These are phyloP conservation scores for Teunomyces lycoperdinae DNA, from an alignment of 805 yeast species.

Conservation along the genomic window DNA sequence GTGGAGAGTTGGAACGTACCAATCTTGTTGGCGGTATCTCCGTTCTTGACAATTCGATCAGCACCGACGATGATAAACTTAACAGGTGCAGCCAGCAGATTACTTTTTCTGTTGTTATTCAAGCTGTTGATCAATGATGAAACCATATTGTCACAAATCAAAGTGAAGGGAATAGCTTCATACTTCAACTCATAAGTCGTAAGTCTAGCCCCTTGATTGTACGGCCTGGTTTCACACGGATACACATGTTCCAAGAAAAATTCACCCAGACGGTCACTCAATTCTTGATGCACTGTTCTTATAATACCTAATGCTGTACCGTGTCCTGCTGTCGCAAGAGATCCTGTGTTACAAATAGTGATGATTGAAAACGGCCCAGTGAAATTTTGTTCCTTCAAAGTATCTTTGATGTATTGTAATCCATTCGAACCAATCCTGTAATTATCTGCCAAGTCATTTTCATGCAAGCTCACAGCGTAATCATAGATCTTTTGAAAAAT, in stretches of 20 bases:
- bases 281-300: conserved; percentile 58
- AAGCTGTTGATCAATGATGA: conserved; percentile 62
- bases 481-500: conserved; percentile 33
- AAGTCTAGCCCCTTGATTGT: conserved; percentile 91
- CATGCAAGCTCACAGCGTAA: conserved; percentile 57
- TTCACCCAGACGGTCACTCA: conserved; percentile 9
- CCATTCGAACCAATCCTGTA: conserved; percentile 79
- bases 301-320: conserved; percentile 96
- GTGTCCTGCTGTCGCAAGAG: conserved; percentile 94
- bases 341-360: conserved; percentile 95
- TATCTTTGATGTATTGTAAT: conserved; percentile 55
- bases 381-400: conserved; percentile 46
- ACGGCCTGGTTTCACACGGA: conserved; percentile 93
- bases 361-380: conserved; percentile 72
- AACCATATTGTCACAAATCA: conserved; percentile 90
- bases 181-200: conserved; percentile 88
- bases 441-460: conserved; percentile 78
- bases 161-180: conserved; percentile 82
- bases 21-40: conserved; percentile 95
- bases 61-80: conserved; percentile 92
- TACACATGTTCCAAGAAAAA: conserved; percentile 68
- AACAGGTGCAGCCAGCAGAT: conserved; percentile 54
- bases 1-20: conserved; percentile 90
- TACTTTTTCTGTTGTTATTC: conserved; percentile 26
- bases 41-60: conserved; percentile 87